phyloP scores from a whole-genome alignment of 805 yeast genomes.

The Cyberlindnera veronae region DNA sequence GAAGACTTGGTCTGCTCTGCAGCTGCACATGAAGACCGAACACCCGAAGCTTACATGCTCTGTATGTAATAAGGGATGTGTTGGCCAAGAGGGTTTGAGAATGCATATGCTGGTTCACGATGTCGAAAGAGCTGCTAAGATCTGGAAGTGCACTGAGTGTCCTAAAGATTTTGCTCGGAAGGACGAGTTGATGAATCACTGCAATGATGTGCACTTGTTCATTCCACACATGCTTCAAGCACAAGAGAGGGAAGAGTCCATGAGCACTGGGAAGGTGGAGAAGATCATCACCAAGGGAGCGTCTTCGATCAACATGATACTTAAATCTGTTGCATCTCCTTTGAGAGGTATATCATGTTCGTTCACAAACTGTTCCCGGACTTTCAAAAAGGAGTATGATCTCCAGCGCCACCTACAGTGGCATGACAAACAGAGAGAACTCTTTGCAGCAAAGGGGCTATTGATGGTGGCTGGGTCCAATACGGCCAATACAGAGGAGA shows the following conservation, averaged over 20 bases:
- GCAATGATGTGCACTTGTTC: conserved; percentile 39
- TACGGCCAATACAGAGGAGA: conserved; percentile 9
- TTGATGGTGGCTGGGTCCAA: conserved; percentile 8
- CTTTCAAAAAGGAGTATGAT: conserved; percentile 48
- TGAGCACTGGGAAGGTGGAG: conserved; percentile 24
- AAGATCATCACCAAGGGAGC: conserved; percentile 25
- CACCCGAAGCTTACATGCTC: conserved; percentile 70
- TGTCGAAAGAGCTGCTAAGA: conserved; percentile 31
- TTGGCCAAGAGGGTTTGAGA: conserved; percentile 64
- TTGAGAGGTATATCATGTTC: conserved; percentile 42
- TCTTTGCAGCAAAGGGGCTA: conserved; percentile 11
- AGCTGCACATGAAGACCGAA: conserved; percentile 61
- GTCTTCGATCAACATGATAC: conserved; percentile 29
- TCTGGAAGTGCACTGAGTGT: conserved; percentile 69
- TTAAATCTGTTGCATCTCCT: conserved; percentile 31
- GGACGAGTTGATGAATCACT: conserved; percentile 55
- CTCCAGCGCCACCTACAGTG: conserved; percentile 48
- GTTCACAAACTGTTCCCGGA: conserved; percentile 47
- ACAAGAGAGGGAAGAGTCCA: conserved; percentile 4
- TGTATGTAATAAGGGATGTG: conserved; percentile 66
- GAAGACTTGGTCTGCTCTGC: conserved; percentile 71
- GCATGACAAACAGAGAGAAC: conserved; percentile 38
- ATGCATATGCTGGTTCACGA: conserved; percentile 77
- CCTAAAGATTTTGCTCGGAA: conserved; percentile 51
- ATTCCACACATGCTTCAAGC: conserved; percentile 18